These are phyloP conservation scores for Alternaria sp. DNA, from an alignment of 2,329 filamentous ascomycete species.

Conservation along the genomic window DNA sequence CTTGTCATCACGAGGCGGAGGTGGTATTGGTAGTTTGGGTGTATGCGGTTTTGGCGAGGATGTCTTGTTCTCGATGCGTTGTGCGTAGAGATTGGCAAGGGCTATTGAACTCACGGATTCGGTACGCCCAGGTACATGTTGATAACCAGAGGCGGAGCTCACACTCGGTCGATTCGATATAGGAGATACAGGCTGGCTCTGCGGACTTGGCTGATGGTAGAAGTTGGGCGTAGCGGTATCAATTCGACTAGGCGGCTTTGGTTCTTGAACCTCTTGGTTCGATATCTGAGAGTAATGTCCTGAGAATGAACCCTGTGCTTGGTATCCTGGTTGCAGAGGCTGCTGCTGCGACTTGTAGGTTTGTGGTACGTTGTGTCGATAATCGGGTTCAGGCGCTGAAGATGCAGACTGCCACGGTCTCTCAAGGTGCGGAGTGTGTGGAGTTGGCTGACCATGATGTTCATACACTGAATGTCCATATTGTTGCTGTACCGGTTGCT, in stretches of 20 bases:
- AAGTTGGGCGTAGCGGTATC: conserved; percentile 38
- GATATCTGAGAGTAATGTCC: conserved; percentile 28
- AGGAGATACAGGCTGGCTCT: conserved; percentile 48
- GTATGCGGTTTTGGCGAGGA: conserved; percentile 38
- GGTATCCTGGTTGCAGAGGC: conserved; percentile 37
- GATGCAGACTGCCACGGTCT: conserved; percentile 34
- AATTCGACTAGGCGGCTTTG: conserved; percentile 38
- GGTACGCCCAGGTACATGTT: conserved; percentile 32
- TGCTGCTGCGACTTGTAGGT: conserved; percentile 22
- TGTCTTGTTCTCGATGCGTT: conserved; percentile 35
- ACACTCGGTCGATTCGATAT: conserved; percentile 41
- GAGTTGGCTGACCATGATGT: conserved; percentile 18
- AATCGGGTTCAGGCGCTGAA: conserved; percentile 18
- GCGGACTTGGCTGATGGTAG: conserved; percentile 38
- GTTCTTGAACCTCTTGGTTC: conserved; percentile 38
- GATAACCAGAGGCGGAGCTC: conserved; percentile 32
- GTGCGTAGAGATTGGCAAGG: conserved; percentile 39
- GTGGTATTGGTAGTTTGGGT: conserved; percentile 33
- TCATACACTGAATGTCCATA: conserved; percentile 20
- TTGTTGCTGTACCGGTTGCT: conserved; percentile 19
- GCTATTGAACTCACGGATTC: conserved; percentile 47
- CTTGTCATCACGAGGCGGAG: conserved; percentile 39
- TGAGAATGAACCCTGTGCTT: conserved; percentile 29
- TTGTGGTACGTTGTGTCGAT: conserved; percentile 22
- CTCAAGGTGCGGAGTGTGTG: conserved; percentile 27